Base-by-base conservation (phyloP, 2,329 filamentous ascomycete genomes). In the Sclerotinia glacialis region DNA sequence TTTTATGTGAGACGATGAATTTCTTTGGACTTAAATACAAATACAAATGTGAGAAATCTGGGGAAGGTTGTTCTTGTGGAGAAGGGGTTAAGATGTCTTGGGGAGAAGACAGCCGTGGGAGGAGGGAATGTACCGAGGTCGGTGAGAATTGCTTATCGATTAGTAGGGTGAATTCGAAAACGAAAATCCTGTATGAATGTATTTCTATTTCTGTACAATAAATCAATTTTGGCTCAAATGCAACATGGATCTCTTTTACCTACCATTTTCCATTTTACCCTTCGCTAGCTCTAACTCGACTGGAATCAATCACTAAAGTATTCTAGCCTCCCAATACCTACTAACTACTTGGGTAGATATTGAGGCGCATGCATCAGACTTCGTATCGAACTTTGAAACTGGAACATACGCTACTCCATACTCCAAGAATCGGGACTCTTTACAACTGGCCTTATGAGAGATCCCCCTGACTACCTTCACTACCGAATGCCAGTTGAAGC, bases 401-500 rank as follows among this genome's bases (percentile, higher is more conserved):
- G 26, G 42, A 61, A 61, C 34, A 50, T 18, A n/a, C n/a, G n/a
- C n/a, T n/a, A n/a, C n/a, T n/a, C n/a, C n/a, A n/a, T n/a, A 21
- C 14, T 47, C 14, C 12, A 23, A 59, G 26, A 34, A n/a, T 31
- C 40, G 18, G 16, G n/a, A 61, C 44, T 49, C 28, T 49, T 14
- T n/a, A 26, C 18, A 8, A 31, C 42, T 46, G 28, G 28, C 26
- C 26, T n/a, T 28, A 21, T 16, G n/a, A 44, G 40, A 42, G 34
- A 60, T 50, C 23, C 46, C 63, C 64, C 54, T 65, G 64, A 60
- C 64, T 65, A 52, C 37, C 34, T 60, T 40, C 44, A 28, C 53
- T 60, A 60, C 46, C 26, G 37, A 65, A 60, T 31, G 52, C 42
- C 62, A 64, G 52, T 42, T 42, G 42, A 42, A 28, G 46, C 44